These are phyloP conservation scores for Lasiosphaeria hispida DNA, from an alignment of 495 filamentous ascomycete genomes.

Conservation along the genomic window DNA sequence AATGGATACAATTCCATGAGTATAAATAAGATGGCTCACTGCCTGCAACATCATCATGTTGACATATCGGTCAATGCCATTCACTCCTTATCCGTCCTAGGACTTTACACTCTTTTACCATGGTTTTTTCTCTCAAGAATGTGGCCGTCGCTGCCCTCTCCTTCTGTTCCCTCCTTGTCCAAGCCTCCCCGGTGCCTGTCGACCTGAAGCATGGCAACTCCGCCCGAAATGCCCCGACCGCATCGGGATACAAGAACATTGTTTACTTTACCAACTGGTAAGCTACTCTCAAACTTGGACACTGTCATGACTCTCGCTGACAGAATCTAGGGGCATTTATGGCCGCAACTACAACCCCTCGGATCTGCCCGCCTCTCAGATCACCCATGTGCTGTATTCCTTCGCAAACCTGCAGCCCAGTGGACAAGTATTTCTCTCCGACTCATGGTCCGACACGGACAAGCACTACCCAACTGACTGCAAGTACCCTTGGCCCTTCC, in stretches of 20 bases:
- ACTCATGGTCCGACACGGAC: slow-evolving; percentile 61
- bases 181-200: slow-evolving; percentile 3
- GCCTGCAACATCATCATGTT: too few relatives aligned
- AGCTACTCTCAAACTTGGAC: background rate
- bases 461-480: slow-evolving; percentile 66
- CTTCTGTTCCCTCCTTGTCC: slow-evolving; percentile 13
- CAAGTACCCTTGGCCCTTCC: slow-evolving; percentile 20
- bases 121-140: slow-evolving; percentile 16
- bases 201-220: background rate
- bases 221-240: slow-evolving; percentile 9
- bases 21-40: too few relatives aligned
- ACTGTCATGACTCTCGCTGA: slow-evolving; percentile 7
- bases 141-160: slow-evolving; percentile 22
- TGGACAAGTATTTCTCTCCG: slow-evolving; percentile 71
- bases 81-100: too few relatives aligned
- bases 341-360: slow-evolving; percentile 76
- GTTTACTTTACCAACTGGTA: slow-evolving; percentile 52
- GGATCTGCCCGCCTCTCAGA: slow-evolving; percentile 72
- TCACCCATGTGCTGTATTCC: slow-evolving; percentile 86
- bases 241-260: slow-evolving; percentile 37
- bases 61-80: too few relatives aligned
- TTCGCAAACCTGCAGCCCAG: slow-evolving; percentile 83
- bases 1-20: too few relatives aligned
- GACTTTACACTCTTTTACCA: background rate
- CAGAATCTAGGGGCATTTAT: slow-evolving; percentile 68